These are phyloP conservation scores for Cardamine occulta DNA, from an alignment of 345 rosid species.

Conservation along the genomic window DNA sequence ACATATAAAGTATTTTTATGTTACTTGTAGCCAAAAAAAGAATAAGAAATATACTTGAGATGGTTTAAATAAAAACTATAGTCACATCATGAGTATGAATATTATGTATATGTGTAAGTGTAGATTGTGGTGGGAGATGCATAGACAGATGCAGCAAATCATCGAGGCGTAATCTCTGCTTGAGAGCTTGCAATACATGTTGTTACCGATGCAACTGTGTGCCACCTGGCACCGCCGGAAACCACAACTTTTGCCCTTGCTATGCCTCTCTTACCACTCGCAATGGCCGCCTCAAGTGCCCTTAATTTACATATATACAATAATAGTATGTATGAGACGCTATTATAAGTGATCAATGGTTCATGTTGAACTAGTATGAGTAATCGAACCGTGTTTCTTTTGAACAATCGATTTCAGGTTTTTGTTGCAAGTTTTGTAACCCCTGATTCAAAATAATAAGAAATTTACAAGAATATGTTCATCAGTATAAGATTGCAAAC, in stretches of 20 bases:
- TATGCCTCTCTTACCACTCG: conserved; percentile 52
- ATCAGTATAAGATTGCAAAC: too few species aligned
- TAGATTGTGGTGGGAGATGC: conserved; percentile 47
- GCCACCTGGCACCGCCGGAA: conserved; percentile 55
- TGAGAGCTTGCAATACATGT: conserved; percentile 52
- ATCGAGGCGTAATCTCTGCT: conserved; percentile 47
- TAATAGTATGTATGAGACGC: not conserved
- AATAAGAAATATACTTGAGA: not conserved
- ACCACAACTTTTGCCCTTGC: conserved; percentile 49
- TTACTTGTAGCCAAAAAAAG: not conserved
- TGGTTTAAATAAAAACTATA: not conserved
- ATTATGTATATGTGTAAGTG: not conserved
- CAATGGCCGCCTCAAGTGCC: conserved; percentile 53
- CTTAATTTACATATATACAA: too few species aligned
- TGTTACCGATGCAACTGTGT: conserved; percentile 54
- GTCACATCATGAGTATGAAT: not conserved
- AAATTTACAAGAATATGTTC: not conserved
- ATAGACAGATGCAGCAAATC: conserved; percentile 48
- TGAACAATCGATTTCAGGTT: not conserved
- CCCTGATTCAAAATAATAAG: not conserved
- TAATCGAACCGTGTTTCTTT: not conserved
- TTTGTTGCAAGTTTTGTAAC: not conserved
- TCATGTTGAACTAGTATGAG: not conserved
- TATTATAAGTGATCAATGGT: not conserved
- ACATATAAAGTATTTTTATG: not conserved